A percentile compares a stretch with the other conserved stretches of the same genome.
Evolutionary conservation across 2,329 filamentous ascomycete species (phyloP).

Genomic region (Bipolaris gigantea): DNA sequence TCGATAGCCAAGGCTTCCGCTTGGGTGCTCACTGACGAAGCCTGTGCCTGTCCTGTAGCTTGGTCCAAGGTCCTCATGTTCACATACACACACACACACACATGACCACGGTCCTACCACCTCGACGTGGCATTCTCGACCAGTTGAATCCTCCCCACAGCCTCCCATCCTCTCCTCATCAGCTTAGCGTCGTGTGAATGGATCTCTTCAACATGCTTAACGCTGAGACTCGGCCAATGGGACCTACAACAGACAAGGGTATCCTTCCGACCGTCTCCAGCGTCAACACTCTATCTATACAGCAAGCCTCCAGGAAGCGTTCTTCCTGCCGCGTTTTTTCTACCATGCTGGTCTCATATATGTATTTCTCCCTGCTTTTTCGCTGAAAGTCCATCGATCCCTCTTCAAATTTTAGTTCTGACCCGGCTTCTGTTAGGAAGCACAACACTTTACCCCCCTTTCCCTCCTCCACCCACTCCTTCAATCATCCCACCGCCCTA

Average conservation of each 20-base stretch:
- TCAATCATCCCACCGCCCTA: neutral
- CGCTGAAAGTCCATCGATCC: neutral
- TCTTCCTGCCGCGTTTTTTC: neutral
- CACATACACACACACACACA: constrained; percentile 6
- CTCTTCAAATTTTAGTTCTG: neutral
- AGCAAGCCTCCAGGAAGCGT: neutral
- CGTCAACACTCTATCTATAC: constrained; percentile 1
- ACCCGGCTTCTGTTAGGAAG: neutral
- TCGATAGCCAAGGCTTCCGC: constrained; percentile 9
- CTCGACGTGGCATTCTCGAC: neutral
- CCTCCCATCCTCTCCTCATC: neutral
- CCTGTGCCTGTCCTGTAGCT: constrained; percentile 2
- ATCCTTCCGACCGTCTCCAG: neutral
- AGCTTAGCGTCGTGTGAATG: neutral
- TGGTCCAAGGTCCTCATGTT: constrained; percentile 2
- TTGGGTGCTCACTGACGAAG: constrained; percentile 1
- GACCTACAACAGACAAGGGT: constrained; percentile 1
- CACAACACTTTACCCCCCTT: neutral
- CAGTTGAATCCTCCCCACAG: constrained; percentile 2
- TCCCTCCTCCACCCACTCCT: too few species aligned
- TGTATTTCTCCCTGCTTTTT: neutral
- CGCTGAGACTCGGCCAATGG: neutral
- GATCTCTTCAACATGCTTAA: neutral
- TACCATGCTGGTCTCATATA: neutral
- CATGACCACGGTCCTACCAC: constrained; percentile 3